Evolutionary conservation across 1,284 basidiomycete genomes (phyloP).

Genomic region (Puccinia novopanici): DNA sequence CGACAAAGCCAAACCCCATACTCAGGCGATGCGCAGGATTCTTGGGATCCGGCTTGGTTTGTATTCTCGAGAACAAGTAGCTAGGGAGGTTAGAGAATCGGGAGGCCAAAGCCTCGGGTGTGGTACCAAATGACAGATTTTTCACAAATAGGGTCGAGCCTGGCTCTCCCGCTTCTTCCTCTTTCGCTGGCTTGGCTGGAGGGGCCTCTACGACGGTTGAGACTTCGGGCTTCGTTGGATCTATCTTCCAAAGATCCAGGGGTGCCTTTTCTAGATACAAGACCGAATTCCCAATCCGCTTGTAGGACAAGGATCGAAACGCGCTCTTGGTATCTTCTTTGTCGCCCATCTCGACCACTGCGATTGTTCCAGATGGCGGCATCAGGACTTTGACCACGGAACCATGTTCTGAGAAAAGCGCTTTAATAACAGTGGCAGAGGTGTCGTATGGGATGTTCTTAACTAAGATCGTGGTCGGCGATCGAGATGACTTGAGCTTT

Average conservation of each 20-base stretch:
- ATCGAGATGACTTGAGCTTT: conserved; percentile 56
- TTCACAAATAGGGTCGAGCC: conserved; percentile 91
- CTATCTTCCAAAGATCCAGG: conserved; percentile 67
- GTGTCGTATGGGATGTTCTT: conserved; percentile 98
- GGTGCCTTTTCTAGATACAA: conserved; percentile 94
- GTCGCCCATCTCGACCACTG: conserved; percentile 81
- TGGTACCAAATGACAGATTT: conserved; percentile 89
- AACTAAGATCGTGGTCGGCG: conserved; percentile 77
- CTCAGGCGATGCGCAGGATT: conserved; percentile 66
- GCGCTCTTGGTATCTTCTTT: conserved; percentile 72
- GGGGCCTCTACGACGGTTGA: not conserved
- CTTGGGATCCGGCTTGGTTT: conserved; percentile 86
- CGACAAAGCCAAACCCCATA: conserved; percentile 96
- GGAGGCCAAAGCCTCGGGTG: conserved; percentile 70
- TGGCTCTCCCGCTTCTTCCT: conserved; percentile 62
- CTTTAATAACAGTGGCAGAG: conserved; percentile 70
- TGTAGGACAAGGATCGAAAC: conserved; percentile 81
- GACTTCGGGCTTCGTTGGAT: conserved; percentile 14
- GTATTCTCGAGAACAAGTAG: conserved; percentile 84
- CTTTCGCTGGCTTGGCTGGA: conserved; percentile 51
- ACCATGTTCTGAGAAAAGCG: conserved; percentile 78
- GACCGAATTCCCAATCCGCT: conserved; percentile 82
- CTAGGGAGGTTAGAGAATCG: conserved; percentile 77
- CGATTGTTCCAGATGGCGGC: conserved; percentile 90
- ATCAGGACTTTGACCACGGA: conserved; percentile 75